Conservation (phyloP, 257 asterid species). For the Nicotiana benthamiana region DNA sequence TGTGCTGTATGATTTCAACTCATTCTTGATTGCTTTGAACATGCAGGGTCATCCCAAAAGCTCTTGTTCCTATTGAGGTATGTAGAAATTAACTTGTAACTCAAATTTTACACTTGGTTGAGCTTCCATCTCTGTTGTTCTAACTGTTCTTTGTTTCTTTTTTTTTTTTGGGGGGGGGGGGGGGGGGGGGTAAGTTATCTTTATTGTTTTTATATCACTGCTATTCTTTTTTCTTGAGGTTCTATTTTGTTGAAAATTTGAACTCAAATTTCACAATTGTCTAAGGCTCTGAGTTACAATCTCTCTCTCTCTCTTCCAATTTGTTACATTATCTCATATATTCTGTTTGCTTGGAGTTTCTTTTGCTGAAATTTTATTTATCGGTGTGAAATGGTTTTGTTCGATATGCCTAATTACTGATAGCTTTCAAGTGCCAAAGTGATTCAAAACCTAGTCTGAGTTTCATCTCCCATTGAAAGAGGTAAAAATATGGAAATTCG, state of each 20-base stretch:
- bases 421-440: neutral
- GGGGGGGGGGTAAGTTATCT: neutral
- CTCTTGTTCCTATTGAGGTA: constrained; percentile 97
- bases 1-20: neutral
- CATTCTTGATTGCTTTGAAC: constrained; percentile 17
- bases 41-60: constrained; percentile 95
- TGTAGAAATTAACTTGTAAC: neutral
- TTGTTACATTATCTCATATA: neutral
- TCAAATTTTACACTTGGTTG: neutral
- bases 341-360: neutral
- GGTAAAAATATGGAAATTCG: neutral
- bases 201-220: neutral
- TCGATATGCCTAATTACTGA: neutral
- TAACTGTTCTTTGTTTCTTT: neutral
- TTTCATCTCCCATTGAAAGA: neutral
- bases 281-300: neutral
- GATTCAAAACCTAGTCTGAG: neutral
- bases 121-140: neutral
- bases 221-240: neutral
- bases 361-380: neutral
- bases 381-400: neutral
- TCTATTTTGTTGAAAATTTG: neutral
- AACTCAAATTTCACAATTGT: neutral
- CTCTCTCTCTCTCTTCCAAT: neutral
- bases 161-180: neutral